Base-by-base conservation (phyloP, 2,329 filamentous ascomycete species). In the Talaromyces amestolkiae region DNA sequence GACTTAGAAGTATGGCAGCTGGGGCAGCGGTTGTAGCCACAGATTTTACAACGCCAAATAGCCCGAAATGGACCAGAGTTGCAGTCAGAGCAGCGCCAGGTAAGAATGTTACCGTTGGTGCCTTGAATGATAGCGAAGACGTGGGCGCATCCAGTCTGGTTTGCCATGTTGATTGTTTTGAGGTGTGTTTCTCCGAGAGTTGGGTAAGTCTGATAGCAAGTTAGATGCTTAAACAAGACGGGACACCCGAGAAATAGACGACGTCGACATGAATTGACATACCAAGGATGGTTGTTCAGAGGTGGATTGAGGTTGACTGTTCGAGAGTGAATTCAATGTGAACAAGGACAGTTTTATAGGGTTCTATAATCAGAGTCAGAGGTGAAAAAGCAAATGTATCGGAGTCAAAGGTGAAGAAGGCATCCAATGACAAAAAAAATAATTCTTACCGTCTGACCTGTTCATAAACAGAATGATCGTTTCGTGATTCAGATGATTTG, bases 11-110 rank as follows among this genome's bases (percentile, higher is more conserved):
- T 33, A 41, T 62, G 59, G 71, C 78, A 80, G 45, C 71, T 67
- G 66, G 79, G 76, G 70, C 78, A 80, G 22, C 77, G 78, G 69
- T 73, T 78, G 66, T 78, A 73, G 37, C 75, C 75, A 72, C 78
- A 80, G 65, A 77, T 72, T 71, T 79, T 79, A 74, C 78, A 80
- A 27, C 73, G 77, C 78, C 78, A 80, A 68, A 80, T 79, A 27
- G 78, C 78, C 51, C 76, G 70, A 64, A 75, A 79, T 41, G 78
- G 78, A 24, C 78, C 78, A 47, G 73, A 72, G 69, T 77, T 79
- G 72, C 78, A 80, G 68, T 78, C 75, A 4, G 76, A 79, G 69
- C 78, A 80, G n/a, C 76, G 74, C 78, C 78, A 80, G 59, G 76
- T 77, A 63, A 80, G 70, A 66, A 79, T 79, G 63, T 78, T 79